Evolutionary conservation across 2,329 filamentous ascomycete species (phyloP).

Genomic region (Metarhizium brunneum): DNA sequence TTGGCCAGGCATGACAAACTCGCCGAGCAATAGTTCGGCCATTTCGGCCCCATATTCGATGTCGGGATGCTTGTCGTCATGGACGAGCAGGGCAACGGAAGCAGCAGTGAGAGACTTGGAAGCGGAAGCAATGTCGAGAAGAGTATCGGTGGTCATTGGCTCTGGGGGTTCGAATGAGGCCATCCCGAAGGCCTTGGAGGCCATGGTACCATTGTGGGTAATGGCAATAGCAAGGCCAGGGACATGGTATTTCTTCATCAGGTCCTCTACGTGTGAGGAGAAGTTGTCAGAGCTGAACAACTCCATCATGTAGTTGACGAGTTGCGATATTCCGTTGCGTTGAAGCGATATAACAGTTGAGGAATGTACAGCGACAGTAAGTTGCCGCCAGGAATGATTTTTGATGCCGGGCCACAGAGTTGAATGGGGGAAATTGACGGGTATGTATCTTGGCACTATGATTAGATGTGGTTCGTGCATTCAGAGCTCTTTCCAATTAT

Average conservation of each 20-base stretch:
- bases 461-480: no score
- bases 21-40: conserved; percentile 15
- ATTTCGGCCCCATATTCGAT: conserved; percentile 15
- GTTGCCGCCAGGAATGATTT: no score
- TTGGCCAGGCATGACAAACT: conserved; percentile 16
- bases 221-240: conserved; percentile 17
- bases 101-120: conserved; percentile 19
- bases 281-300: conserved; percentile 10
- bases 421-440: no score
- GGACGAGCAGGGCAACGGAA: conserved; percentile 14
- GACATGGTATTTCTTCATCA: conserved; percentile 12
- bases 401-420: no score
- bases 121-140: conserved; percentile 18
- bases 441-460: no score
- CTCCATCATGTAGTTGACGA: conserved; percentile 7
- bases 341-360: no score
- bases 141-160: conserved; percentile 14
- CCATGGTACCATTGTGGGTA: conserved; percentile 8
- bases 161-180: conserved; percentile 10
- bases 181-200: conserved; percentile 14
- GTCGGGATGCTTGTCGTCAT: conserved; percentile 13
- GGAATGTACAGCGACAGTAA: no score
- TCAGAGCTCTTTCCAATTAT: no score
- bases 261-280: conserved; percentile 8
- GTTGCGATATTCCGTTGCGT: no score